Evolutionary conservation across 331 rosid genomes (phyloP).

Genomic region (Pyrus hybrid): DNA sequence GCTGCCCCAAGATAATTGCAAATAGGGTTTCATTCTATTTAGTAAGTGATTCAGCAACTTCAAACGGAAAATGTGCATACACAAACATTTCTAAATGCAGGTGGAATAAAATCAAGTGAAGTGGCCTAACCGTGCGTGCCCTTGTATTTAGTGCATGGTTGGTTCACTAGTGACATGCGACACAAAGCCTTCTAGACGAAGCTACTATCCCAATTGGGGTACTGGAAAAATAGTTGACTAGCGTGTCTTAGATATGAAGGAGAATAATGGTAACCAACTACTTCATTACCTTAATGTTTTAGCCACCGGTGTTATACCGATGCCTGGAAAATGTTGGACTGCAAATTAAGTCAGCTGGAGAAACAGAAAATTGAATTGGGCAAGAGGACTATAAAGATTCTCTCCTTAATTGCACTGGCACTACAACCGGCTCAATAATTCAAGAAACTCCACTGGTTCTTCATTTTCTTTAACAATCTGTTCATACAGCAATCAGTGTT

Average conservation of each 20-base stretch:
- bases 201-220: neutral
- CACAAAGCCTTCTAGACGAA: neutral
- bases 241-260: neutral
- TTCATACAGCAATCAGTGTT: conserved; percentile 14
- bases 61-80: neutral
- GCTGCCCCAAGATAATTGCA: neutral
- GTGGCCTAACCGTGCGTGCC: neutral
- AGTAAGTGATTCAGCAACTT: neutral
- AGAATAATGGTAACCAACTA: neutral
- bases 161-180: neutral
- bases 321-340: conserved; percentile 31
- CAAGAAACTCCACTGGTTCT: conserved; percentile 64
- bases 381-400: conserved; percentile 21
- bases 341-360: conserved; percentile 31
- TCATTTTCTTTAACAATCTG: conserved; percentile 78
- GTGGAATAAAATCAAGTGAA: neutral
- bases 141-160: neutral
- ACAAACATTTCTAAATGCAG: neutral
- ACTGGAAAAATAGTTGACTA: neutral
- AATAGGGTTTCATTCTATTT: neutral
- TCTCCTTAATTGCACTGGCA: conserved; percentile 7
- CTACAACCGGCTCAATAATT: conserved; percentile 60
- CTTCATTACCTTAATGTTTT: conserved; percentile 43
- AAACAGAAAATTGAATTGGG: conserved; percentile 13
- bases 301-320: conserved; percentile 21